Percentiles rank a stretch among this genome's conserved stretches.
These are phyloP conservation scores for Colletotrichum sp. DNA, from an alignment of 2,329 filamentous ascomycete genomes.

Conservation along the genomic window DNA sequence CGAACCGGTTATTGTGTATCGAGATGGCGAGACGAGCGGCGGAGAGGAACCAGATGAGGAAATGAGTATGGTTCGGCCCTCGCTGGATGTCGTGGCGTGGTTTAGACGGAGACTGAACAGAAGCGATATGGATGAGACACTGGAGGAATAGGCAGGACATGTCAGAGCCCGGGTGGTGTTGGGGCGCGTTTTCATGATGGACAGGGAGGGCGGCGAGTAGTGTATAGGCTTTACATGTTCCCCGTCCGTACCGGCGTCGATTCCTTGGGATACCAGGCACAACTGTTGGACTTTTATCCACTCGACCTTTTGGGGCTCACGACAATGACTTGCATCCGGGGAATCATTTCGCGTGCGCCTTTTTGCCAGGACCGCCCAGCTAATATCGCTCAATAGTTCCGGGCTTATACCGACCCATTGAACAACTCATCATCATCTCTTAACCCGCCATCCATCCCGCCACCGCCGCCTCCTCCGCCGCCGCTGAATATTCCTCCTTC, in stretches of 20 bases:
- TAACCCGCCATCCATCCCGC: conserved; percentile 62
- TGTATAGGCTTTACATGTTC: conserved; percentile 14
- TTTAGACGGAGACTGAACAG: conserved; percentile 12
- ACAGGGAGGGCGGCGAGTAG: conserved; percentile 9
- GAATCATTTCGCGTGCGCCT: not conserved
- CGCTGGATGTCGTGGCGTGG: not conserved
- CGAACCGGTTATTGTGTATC: not conserved
- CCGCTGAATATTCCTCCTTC: conserved; percentile 87
- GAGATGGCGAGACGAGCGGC: not conserved
- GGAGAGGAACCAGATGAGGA: conserved; percentile 10
- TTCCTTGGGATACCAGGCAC: conserved; percentile 19
- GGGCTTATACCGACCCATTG: conserved; percentile 61
- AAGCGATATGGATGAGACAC: not conserved
- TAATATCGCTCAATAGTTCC: conserved; percentile 52
- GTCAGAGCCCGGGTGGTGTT: not conserved
- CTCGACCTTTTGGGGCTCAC: not conserved
- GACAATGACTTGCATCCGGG: conserved; percentile 14
- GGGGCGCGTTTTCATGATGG: conserved; percentile 1
- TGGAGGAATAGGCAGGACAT: not conserved
- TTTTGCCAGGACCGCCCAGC: not conserved
- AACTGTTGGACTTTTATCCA: conserved; percentile 18
- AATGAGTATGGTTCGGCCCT: conserved; percentile 14
- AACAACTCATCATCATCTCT: conserved; percentile 53
- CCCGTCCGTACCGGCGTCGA: conserved; percentile 14
- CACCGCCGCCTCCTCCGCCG: conserved; percentile 71